phyloP scores from a whole-genome alignment of 768 basidiomycete species.

The Boletales sp. region DNA sequence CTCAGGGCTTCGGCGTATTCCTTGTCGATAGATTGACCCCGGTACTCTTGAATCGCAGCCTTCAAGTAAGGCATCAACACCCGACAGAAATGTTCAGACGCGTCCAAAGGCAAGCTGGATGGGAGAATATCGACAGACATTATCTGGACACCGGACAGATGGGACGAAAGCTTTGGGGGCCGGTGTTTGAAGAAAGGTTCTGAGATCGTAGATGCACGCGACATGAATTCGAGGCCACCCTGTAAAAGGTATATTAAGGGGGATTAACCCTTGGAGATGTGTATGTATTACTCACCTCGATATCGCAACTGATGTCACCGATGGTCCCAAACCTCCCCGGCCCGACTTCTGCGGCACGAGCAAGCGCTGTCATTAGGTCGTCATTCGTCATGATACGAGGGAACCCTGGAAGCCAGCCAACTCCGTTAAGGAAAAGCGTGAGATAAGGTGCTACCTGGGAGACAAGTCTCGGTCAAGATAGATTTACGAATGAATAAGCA shows the following conservation, averaged over 20 bases:
- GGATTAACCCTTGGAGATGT: background rate
- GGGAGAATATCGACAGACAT: constrained; percentile 94
- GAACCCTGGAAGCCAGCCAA: constrained; percentile 76
- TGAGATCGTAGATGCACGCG: constrained; percentile 72
- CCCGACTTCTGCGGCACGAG: constrained; percentile 46
- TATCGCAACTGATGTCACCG: constrained; percentile 88
- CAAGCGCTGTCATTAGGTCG: constrained; percentile 51
- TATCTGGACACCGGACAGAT: constrained; percentile 62
- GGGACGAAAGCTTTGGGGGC: constrained; percentile 37
- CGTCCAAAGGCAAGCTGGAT: constrained; percentile 76
- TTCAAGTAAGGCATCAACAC: constrained; percentile 67
- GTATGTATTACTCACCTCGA: constrained; percentile 46
- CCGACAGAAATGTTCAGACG: constrained; percentile 71
- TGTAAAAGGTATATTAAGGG: constrained; percentile 21
- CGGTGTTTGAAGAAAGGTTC: constrained; percentile 62
- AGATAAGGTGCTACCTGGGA: constrained; percentile 80
- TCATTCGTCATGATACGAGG: constrained; percentile 75
- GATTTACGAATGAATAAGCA: background rate
- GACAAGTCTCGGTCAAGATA: background rate
- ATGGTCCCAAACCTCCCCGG: constrained; percentile 63
- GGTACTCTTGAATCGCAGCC: constrained; percentile 46
- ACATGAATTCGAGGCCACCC: constrained; percentile 85
- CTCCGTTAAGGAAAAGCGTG: constrained; percentile 81
- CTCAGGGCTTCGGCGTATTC: constrained; percentile 44
- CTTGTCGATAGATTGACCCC: constrained; percentile 23